phyloP scores from a whole-genome alignment of 1,284 basidiomycete genomes.

The Sanguinoderma infundibulare region DNA sequence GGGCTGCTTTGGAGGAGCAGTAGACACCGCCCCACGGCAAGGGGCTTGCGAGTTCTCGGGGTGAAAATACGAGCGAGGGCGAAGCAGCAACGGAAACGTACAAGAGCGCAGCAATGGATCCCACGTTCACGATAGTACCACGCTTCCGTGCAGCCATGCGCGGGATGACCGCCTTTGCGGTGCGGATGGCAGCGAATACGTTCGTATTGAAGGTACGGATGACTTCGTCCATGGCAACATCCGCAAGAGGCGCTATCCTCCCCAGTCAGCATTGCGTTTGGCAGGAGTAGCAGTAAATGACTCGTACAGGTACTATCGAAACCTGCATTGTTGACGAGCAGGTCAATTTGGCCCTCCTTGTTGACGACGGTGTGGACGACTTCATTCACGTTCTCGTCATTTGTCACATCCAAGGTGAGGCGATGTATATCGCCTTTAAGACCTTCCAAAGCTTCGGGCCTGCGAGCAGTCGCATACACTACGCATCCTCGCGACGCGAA shows the following conservation, averaged over 20 bases:
- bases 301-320: constrained; percentile 28
- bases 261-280: neutral
- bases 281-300: neutral
- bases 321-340: constrained; percentile 39
- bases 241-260: constrained; percentile 61
- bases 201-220: constrained; percentile 65
- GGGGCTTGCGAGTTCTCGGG: constrained; percentile 46
- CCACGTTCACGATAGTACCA: constrained; percentile 76
- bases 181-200: constrained; percentile 61
- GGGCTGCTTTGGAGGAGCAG: constrained; percentile 68
- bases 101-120: constrained; percentile 67
- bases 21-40: constrained; percentile 77
- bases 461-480: constrained; percentile 45
- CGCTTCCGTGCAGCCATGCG: constrained; percentile 66
- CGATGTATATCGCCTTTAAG: constrained; percentile 35
- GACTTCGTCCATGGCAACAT: constrained; percentile 58
- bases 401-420: constrained; percentile 36
- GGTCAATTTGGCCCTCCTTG: constrained; percentile 30
- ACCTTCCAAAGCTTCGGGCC: constrained; percentile 37
- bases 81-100: constrained; percentile 35
- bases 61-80: neutral
- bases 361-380: constrained; percentile 33
- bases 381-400: constrained; percentile 30
- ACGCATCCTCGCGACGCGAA: constrained; percentile 39
- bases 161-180: constrained; percentile 67